These are phyloP conservation scores for Entamoeba invadens DNA, from an alignment of 208 protist species.

Conservation along the genomic window DNA sequence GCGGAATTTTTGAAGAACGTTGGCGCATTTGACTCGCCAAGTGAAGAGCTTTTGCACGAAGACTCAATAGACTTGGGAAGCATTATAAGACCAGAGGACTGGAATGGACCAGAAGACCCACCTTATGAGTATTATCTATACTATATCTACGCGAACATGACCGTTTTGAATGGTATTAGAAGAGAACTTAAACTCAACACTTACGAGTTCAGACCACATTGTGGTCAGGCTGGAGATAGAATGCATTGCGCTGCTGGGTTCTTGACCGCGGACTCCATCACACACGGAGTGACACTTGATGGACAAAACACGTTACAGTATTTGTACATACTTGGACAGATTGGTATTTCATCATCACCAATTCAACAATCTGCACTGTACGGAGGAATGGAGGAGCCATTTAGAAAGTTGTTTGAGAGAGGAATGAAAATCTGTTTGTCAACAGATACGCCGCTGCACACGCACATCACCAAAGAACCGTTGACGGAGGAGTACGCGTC, in stretches of 20 bases:
- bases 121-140: slow-evolving; percentile 95
- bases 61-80: neutral
- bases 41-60: slow-evolving; percentile 83
- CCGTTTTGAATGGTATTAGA: slow-evolving; percentile 80
- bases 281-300: slow-evolving; percentile 51
- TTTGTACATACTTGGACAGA: slow-evolving; percentile 84
- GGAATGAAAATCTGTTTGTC: neutral
- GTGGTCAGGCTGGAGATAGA: slow-evolving; percentile 52
- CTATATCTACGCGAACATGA: slow-evolving; percentile 93
- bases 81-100: slow-evolving; percentile 58
- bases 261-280: slow-evolving; percentile 64
- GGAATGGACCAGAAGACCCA: slow-evolving; percentile 76
- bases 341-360: slow-evolving; percentile 88
- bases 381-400: slow-evolving; percentile 81
- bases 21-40: slow-evolving; percentile 81
- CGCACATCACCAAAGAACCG: slow-evolving; percentile 52
- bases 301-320: slow-evolving; percentile 73
- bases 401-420: slow-evolving; percentile 45
- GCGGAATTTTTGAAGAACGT: slow-evolving; percentile 82
- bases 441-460: slow-evolving; percentile 40
- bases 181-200: slow-evolving; percentile 60
- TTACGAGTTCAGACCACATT: slow-evolving; percentile 84
- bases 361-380: slow-evolving; percentile 94
- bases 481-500: slow-evolving; percentile 15
- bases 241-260: slow-evolving; percentile 64